Evolutionary conservation across 1,284 basidiomycete species (phyloP).

Genomic region (Coriolopsis trogii): DNA sequence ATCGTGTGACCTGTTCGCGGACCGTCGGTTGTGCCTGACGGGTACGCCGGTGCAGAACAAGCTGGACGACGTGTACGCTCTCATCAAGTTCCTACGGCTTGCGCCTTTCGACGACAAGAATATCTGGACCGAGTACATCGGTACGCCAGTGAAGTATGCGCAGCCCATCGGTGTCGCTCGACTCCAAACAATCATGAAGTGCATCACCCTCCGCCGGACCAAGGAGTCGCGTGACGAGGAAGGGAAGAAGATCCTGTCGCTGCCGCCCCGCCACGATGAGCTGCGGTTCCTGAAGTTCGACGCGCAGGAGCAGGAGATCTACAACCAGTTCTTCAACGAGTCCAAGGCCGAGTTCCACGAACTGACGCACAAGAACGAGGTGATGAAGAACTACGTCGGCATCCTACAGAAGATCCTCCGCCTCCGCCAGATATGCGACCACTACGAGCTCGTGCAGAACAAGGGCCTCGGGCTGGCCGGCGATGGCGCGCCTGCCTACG

Average conservation of each 20-base stretch:
- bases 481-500: slow-evolving; percentile 51
- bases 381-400: slow-evolving; percentile 98
- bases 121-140: slow-evolving; percentile 92
- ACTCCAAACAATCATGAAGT: slow-evolving; percentile 97
- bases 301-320: slow-evolving; percentile 82
- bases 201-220: slow-evolving; percentile 93
- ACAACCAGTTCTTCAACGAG: slow-evolving; percentile 85
- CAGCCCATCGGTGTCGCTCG: slow-evolving; percentile 91
- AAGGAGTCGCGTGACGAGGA: slow-evolving; percentile 87
- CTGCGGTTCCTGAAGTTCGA: slow-evolving; percentile 87
- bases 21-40: slow-evolving; percentile 91
- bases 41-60: slow-evolving; percentile 99
- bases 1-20: slow-evolving; percentile 92
- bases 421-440: slow-evolving; percentile 96
- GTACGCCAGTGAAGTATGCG: slow-evolving; percentile 88
- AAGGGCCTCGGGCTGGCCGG: slow-evolving; percentile 54
- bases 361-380: slow-evolving; percentile 84
- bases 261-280: slow-evolving; percentile 88
- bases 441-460: slow-evolving; percentile 88
- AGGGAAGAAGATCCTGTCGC: slow-evolving; percentile 82
- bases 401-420: slow-evolving; percentile 95
- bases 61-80: slow-evolving; percentile 95
- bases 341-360: slow-evolving; percentile 92
- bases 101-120: slow-evolving; percentile 93
- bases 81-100: slow-evolving; percentile 94